A percentile compares a stretch with the other conserved stretches of the same genome.
phyloP scores from a whole-genome alignment of 345 rosid genomes.

The Moricandia arvensis region DNA sequence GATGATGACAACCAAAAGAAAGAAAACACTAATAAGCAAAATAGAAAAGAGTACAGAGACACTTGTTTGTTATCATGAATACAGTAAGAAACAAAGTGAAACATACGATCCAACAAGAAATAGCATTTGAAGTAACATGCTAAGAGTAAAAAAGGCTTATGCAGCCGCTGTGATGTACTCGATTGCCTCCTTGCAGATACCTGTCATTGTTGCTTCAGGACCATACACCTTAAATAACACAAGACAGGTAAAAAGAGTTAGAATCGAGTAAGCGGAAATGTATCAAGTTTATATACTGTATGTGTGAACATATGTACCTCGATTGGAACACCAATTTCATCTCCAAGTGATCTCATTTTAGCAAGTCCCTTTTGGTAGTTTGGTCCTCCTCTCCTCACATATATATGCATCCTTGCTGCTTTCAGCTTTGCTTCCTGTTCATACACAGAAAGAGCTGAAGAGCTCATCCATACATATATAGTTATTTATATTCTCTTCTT shows the following conservation, averaged over 20 bases:
- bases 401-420: slow-evolving; percentile 38
- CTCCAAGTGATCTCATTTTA: slow-evolving; percentile 81
- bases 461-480: slow-evolving; percentile 48
- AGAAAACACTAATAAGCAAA: neutral
- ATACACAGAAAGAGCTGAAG: neutral
- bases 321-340: slow-evolving; percentile 87
- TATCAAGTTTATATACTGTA: neutral
- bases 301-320: slow-evolving; percentile 47
- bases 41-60: neutral
- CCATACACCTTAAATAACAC: slow-evolving; percentile 60
- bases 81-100: slow-evolving; percentile 1
- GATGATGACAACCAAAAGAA: neutral
- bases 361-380: slow-evolving; percentile 95
- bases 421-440: slow-evolving; percentile 41
- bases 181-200: slow-evolving; percentile 91
- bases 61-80: neutral
- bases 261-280: neutral
- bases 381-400: slow-evolving; percentile 82
- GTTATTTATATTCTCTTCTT: slow-evolving; percentile 73
- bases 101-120: neutral
- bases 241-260: neutral
- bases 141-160: slow-evolving; percentile 32
- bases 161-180: slow-evolving; percentile 71
- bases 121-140: neutral
- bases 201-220: slow-evolving; percentile 95